These are phyloP conservation scores for Tylopilus vinaceipallidus DNA, from an alignment of 768 basidiomycete species.

Conservation along the genomic window DNA sequence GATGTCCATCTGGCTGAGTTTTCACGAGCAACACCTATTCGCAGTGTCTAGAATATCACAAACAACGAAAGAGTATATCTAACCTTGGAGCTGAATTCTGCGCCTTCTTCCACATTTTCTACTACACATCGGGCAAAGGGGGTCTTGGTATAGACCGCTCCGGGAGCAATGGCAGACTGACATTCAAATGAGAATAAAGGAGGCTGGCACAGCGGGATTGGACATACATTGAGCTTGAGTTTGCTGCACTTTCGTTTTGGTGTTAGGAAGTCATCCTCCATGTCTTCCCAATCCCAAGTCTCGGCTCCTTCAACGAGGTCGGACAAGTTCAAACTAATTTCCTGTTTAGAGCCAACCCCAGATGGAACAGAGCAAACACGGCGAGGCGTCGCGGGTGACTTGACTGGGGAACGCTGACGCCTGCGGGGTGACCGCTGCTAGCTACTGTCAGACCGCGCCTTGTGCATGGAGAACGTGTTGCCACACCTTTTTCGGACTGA, in stretches of 20 bases:
- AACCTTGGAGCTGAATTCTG: conserved; percentile 26
- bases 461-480: not conserved
- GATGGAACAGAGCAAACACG: conserved; percentile 11
- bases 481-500: conserved; percentile 24
- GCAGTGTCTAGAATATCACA: not conserved
- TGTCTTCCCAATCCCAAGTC: conserved; percentile 67
- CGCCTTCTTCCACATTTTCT: conserved; percentile 40
- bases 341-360: not conserved
- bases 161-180: conserved; percentile 16
- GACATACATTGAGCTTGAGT: conserved; percentile 24
- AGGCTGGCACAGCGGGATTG: too few species aligned
- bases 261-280: conserved; percentile 46
- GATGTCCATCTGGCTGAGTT: conserved; percentile 37
- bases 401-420: conserved; percentile 19
- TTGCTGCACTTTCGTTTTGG: conserved; percentile 39
- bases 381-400: conserved; percentile 8
- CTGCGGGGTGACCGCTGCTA: conserved; percentile 13
- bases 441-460: not conserved
- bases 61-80: not conserved
- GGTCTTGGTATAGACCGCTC: conserved; percentile 27
- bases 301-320: conserved; percentile 62
- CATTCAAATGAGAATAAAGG: conserved; percentile 1
- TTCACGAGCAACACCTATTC: conserved; percentile 51
- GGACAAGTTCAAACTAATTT: conserved; percentile 42
- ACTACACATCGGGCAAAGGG: conserved; percentile 58